Percentiles rank a stretch among this genome's conserved stretches.
Evolutionary conservation across 495 filamentous ascomycete species (phyloP).

Genomic region (Xylaria flabelliformis): DNA sequence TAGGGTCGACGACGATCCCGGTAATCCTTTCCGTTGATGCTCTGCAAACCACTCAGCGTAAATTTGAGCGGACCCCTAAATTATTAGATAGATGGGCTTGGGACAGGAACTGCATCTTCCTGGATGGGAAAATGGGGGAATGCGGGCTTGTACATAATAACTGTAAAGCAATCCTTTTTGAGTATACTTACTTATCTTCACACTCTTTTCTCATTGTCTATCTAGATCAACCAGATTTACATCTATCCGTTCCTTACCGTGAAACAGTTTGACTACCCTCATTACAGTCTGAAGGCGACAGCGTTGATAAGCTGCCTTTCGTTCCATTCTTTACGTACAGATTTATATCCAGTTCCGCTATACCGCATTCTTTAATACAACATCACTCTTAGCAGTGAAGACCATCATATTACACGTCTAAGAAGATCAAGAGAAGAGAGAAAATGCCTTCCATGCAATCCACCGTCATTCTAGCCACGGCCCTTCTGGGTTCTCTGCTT

Average conservation of each 20-base stretch:
- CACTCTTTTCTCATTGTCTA: conserved; percentile 17
- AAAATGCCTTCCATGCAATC: conserved; percentile 39
- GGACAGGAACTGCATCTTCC: neutral
- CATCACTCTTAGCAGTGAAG: neutral
- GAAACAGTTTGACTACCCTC: neutral
- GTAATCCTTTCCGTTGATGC: conserved; percentile 33
- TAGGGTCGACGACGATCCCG: conserved; percentile 31
- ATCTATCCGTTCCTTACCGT: conserved; percentile 32
- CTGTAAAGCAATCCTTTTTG: neutral
- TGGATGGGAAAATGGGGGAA: conserved; percentile 5
- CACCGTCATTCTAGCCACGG: conserved; percentile 32
- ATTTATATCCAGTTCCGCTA: neutral
- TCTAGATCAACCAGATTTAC: conserved; percentile 25
- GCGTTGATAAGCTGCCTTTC: conserved; percentile 22
- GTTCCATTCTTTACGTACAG: conserved; percentile 25
- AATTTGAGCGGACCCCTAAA: conserved; percentile 18
- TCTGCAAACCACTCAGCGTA: conserved; percentile 14
- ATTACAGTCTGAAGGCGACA: conserved; percentile 15
- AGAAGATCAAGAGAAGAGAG: neutral
- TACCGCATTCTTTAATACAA: conserved; percentile 8
- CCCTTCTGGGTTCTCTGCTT: conserved; percentile 36
- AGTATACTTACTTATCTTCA: neutral
- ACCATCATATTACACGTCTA: neutral
- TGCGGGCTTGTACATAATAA: conserved; percentile 22
- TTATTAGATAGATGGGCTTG: conserved; percentile 26